Evolutionary conservation across 1,284 basidiomycete genomes (phyloP), one percentile per base, ranked within the genome.

Genomic region (Leccinum laetum): DNA sequence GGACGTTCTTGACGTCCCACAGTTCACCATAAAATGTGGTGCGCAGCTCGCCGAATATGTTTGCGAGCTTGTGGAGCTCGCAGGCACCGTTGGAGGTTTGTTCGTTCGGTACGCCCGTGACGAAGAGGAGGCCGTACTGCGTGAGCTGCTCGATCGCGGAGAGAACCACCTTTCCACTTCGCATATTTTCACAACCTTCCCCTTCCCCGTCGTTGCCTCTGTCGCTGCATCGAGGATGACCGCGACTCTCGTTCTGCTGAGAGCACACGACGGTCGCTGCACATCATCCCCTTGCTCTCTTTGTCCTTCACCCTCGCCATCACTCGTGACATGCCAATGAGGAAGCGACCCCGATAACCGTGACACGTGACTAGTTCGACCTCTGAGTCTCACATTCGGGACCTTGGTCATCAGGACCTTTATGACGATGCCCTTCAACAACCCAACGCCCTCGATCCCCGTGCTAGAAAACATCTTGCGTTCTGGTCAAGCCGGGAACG

Each of bases 1-100:
- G 79, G 55, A 93, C 75, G 68, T 89, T 93, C 77, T 89, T 87
- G 21, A 99, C 97, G 77, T 99, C 90, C 95, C 96, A 99, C 1
- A 92, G 79, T 64, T 85, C 80, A 1, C 97, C 97, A 73, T 99
- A 99, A 77, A 99, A 97, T 10, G 96, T 99, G 63, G 86, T 82
- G 39, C 95, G 83, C 29, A 98, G 82, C 69, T 93, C 86, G 13
- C 94, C 92, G 69, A 98, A 90, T 32, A 75, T 75, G 26, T 81
- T 79, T 1, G 87, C 92, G 1, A 96, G 81, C n/a, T 69, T 79
- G 6, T 85, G 82, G 41, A 95, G 75, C 74, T 91, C 89, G 73
- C 93, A 93, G 1, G 77, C 78, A 58, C 84, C 82, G 68, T 90
- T 78, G 21, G 81, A 80, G 0, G 84, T 87, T 60, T 82, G 74